Evolutionary conservation across 2,329 filamentous ascomycete genomes (phyloP).

Genomic region (Epichloe uncinata): DNA sequence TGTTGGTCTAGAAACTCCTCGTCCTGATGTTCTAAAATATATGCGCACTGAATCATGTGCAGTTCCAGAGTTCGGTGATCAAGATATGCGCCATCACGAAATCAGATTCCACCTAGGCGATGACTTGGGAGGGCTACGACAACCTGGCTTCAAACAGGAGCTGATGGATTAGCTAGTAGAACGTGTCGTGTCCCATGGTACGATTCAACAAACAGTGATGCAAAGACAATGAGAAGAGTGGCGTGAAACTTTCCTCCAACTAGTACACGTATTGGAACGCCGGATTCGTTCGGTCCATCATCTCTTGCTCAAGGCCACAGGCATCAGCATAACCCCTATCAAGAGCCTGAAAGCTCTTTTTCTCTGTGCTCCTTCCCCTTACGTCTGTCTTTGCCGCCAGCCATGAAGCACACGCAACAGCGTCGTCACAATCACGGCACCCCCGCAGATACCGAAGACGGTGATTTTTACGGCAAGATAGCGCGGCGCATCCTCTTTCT

Average conservation of each 20-base stretch:
- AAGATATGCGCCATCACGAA: too few relatives aligned
- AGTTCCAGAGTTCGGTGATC: too few relatives aligned
- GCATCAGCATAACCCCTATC: slow-evolving; percentile 18
- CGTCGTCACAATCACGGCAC: too few relatives aligned
- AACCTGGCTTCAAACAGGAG: background rate
- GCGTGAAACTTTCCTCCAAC: background rate
- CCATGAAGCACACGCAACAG: too few relatives aligned
- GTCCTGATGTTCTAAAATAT: too few relatives aligned
- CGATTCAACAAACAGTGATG: background rate
- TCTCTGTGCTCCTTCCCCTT: slow-evolving; percentile 20
- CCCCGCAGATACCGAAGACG: too few relatives aligned
- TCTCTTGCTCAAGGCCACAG: slow-evolving; percentile 11
- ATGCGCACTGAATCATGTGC: too few relatives aligned
- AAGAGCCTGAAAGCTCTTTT: slow-evolving; percentile 14
- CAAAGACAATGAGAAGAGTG: too few relatives aligned
- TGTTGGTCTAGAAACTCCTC: too few relatives aligned
- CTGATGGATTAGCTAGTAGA: background rate
- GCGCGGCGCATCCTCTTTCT: slow-evolving; percentile 29
- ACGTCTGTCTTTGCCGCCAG: slow-evolving; percentile 14
- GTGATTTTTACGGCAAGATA: slow-evolving; percentile 17
- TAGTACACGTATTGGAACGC: slow-evolving; percentile 13
- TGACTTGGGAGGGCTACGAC: background rate
- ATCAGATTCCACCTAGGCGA: background rate
- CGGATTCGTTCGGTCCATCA: slow-evolving; percentile 22
- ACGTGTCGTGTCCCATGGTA: too few relatives aligned